Evolutionary conservation across 2,329 filamentous ascomycete species (phyloP).

Genomic region (Pseudogymnoascus sp.): DNA sequence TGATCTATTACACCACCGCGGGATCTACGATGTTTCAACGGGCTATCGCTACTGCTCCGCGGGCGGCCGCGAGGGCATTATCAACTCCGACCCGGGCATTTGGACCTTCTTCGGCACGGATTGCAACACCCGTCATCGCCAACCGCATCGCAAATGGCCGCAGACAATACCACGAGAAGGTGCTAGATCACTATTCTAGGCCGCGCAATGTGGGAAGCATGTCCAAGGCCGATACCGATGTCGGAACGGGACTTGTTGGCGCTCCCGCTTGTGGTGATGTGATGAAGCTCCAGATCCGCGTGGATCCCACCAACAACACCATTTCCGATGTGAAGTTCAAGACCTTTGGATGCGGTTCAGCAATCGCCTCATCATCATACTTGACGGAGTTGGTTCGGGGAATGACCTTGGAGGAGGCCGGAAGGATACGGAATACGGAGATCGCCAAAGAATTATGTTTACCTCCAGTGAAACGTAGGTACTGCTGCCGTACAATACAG

Average conservation of each 20-base stretch:
- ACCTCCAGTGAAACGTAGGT: conserved; percentile 78
- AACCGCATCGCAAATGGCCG: conserved; percentile 16
- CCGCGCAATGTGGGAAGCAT: conserved; percentile 74
- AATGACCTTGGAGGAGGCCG: conserved; percentile 93
- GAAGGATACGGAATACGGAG: conserved; percentile 90
- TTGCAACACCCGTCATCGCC: conserved; percentile 19
- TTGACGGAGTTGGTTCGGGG: conserved; percentile 89
- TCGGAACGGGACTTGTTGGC: conserved; percentile 84
- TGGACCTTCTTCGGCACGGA: conserved; percentile 12
- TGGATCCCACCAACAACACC: conserved; percentile 78
- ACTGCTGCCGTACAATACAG: not conserved
- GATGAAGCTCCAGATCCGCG: conserved; percentile 89
- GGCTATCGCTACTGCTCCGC: conserved; percentile 23
- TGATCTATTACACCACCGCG: not conserved
- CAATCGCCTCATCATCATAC: conserved; percentile 92
- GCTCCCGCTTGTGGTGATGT: conserved; percentile 89
- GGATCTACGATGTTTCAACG: conserved; percentile 25
- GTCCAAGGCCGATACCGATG: conserved; percentile 70
- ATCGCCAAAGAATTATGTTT: conserved; percentile 94
- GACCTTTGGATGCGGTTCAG: conserved; percentile 90
- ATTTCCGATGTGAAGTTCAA: conserved; percentile 97
- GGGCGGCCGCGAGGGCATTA: conserved; percentile 24
- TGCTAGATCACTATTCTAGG: conserved; percentile 75
- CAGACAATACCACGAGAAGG: conserved; percentile 31
- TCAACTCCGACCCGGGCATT: conserved; percentile 20